These are phyloP conservation scores for Populus euphratica DNA, from an alignment of 345 rosid genomes.

Conservation along the genomic window DNA sequence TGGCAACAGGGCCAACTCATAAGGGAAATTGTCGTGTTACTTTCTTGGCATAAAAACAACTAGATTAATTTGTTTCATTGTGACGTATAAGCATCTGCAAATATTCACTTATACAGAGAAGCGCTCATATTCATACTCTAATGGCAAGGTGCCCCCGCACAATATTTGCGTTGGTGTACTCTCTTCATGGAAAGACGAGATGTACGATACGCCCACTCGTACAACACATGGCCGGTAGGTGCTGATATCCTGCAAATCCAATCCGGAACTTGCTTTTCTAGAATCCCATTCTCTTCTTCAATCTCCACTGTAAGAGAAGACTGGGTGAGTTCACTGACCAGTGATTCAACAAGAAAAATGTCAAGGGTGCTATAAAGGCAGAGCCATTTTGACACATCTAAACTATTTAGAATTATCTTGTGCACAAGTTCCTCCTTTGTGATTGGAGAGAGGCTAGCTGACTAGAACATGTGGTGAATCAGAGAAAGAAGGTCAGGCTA, in stretches of 20 bases:
- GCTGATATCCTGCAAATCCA: slow-evolving; percentile 41
- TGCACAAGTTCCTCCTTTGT: slow-evolving; percentile 55
- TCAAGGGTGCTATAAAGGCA: background rate
- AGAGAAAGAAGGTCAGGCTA: slow-evolving; percentile 38
- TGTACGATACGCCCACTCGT: slow-evolving; percentile 26
- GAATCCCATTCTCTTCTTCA: slow-evolving; percentile 47
- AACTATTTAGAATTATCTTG: slow-evolving; percentile 41
- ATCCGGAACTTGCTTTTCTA: slow-evolving; percentile 46
- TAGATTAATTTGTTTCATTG: background rate
- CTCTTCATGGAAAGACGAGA: background rate
- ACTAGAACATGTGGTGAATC: slow-evolving; percentile 35
- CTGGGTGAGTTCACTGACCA: background rate
- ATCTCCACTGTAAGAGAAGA: slow-evolving; percentile 40
- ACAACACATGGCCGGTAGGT: slow-evolving; percentile 38
- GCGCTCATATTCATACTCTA: background rate
- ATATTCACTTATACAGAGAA: background rate
- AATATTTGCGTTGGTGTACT: background rate
- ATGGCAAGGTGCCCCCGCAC: background rate
- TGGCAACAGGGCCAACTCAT: background rate
- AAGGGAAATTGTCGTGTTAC: background rate
- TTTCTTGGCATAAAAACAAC: no score
- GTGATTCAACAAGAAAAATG: background rate
- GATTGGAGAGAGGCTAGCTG: slow-evolving; percentile 32
- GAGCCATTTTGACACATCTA: slow-evolving; percentile 17
- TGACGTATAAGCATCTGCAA: background rate